Base-by-base conservation (phyloP, 768 basidiomycete genomes). In the Boletus speciosus region DNA sequence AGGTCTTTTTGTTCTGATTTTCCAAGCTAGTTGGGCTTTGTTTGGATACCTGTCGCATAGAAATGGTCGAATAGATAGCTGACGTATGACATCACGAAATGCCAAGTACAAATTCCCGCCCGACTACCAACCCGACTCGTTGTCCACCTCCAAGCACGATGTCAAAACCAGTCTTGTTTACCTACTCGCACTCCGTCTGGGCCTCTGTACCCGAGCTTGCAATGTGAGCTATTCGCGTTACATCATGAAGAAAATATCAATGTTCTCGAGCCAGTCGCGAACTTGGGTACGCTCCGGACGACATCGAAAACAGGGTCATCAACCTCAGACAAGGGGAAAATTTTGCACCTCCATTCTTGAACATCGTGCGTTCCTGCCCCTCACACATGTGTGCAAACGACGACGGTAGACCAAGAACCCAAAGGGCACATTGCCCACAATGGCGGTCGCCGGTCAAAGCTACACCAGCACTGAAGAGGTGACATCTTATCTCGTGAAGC, bases 301-400 rank as follows among this genome's bases (percentile, higher is more conserved):
- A 67, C 21, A 61, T 80, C 47, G 71, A 75, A 46, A 60, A 46
- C 43, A 70, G 72, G 61, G 57, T 59, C 38, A 57, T 78, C 53
- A 72, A 79, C 67, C 74, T 82, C 35, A 56, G 67, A 44, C 67
- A 76, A 29, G 81, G 80, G 39, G 76, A 71, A 53, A 82, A 81
- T 61, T 79, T 81, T 54, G 61, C 63, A 4, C 78, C 79, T 11
- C 57, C 66, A 8, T 81, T 81, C 65, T 50, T 81, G 43, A 64
- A 70, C 49, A 61, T 78, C 43, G 77, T 78, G 15, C 45, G 54
- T 62, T 10, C 21, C 37, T 32, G 16, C 19, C n/a, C 32, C 39
- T 32, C 16, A 4, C 27, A 36, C 21, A 21, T 31, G 3, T 9
- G 27, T 44, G 45, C 40, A 47, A 6, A n/a, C 29, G 9, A 29